These are phyloP conservation scores for Berkeleyomyces rouxiae DNA, from an alignment of 2,329 filamentous ascomycete species.

Conservation along the genomic window DNA sequence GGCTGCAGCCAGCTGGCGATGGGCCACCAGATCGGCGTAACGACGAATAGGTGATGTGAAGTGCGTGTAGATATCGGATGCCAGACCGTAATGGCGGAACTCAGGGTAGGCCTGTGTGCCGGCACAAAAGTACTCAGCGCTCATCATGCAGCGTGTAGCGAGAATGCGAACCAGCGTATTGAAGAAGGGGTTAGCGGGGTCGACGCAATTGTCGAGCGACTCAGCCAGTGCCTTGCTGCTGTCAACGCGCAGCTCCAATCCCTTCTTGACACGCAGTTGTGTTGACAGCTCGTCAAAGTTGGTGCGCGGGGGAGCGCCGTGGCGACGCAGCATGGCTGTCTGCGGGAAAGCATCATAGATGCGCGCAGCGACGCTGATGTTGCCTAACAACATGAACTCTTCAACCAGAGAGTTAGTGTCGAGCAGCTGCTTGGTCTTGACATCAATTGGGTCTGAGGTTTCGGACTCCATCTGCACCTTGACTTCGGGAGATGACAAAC, in stretches of 20 bases:
- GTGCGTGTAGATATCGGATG: conserved; percentile 94
- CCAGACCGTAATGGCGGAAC: conserved; percentile 92
- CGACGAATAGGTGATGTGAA: conserved; percentile 95
- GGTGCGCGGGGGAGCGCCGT: conserved; percentile 80
- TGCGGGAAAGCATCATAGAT: conserved; percentile 89
- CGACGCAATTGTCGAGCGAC: conserved; percentile 71
- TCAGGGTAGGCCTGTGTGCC: conserved; percentile 86
- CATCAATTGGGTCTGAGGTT: conserved; percentile 86
- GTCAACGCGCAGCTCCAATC: conserved; percentile 63
- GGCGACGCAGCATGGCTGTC: conserved; percentile 81
- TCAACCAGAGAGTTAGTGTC: conserved; percentile 96
- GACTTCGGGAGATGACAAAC: conserved; percentile 93
- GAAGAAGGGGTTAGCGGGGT: conserved; percentile 77
- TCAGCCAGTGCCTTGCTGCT: conserved; percentile 88
- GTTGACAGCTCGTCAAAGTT: conserved; percentile 91
- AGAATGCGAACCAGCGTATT: conserved; percentile 96
- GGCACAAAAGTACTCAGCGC: conserved; percentile 93
- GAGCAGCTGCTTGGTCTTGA: conserved; percentile 85
- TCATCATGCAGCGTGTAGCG: conserved; percentile 98
- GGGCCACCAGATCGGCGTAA: conserved; percentile 90
- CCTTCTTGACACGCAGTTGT: conserved; percentile 76
- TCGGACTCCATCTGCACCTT: conserved; percentile 78
- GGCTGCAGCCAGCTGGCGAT: conserved; percentile 84
- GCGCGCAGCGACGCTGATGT: conserved; percentile 79
- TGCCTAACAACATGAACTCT: conserved; percentile 98